Conservation (phyloP, 345 rosid genomes). For the Corchorus olitorius region DNA sequence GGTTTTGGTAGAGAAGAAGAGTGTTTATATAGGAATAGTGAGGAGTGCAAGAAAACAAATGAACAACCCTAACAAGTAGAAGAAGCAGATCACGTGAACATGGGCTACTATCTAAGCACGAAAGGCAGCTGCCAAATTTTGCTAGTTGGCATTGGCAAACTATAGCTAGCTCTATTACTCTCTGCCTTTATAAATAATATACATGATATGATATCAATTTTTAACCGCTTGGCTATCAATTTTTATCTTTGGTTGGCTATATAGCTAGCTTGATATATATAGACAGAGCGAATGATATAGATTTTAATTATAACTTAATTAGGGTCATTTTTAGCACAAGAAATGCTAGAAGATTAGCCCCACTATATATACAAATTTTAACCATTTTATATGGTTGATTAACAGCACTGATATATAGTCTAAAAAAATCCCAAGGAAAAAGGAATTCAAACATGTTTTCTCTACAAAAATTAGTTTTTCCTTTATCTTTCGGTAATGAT, state of each 20-base stretch:
- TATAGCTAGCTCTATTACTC: conserved; percentile 16
- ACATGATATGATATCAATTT: conserved; percentile 5
- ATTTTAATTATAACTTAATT: neutral
- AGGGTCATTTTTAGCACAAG: neutral
- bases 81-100: conserved; percentile 73
- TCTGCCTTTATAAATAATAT: conserved; percentile 26
- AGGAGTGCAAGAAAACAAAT: conserved; percentile 28
- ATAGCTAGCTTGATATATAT: neutral
- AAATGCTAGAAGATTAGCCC: too few relatives aligned
- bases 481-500: too few relatives aligned
- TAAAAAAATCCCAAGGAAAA: too few relatives aligned
- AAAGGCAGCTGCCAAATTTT: conserved; percentile 64
- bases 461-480: too few relatives aligned
- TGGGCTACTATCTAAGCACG: conserved; percentile 33
- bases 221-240: neutral
- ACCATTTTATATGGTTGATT: too few relatives aligned
- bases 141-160: conserved; percentile 60
- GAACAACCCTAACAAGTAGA: conserved; percentile 6
- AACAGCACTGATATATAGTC: too few relatives aligned
- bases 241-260: neutral
- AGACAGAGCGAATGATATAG: neutral
- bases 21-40: conserved; percentile 43
- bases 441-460: too few relatives aligned
- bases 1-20: conserved; percentile 20
- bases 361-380: too few relatives aligned